These are phyloP conservation scores for Pichia rugopelliculosa DNA, from an alignment of 805 yeast species.

Conservation along the genomic window DNA sequence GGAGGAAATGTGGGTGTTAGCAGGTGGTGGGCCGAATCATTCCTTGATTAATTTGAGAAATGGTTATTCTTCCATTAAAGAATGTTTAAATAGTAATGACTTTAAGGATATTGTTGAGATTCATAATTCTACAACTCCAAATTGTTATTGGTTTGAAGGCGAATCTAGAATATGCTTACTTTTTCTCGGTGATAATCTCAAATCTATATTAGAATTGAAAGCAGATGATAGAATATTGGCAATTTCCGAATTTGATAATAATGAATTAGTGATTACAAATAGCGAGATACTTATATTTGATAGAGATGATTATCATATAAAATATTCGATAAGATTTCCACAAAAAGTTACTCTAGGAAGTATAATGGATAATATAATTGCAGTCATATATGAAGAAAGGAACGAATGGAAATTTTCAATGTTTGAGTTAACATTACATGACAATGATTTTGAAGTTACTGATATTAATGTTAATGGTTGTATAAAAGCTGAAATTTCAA, in stretches of 20 bases:
- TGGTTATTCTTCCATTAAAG: constrained; percentile 21
- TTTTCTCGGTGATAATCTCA: not conserved
- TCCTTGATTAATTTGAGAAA: constrained; percentile 20
- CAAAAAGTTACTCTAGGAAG: not conserved
- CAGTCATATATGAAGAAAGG: not conserved
- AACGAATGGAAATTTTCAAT: not conserved
- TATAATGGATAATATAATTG: not conserved
- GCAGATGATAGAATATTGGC: not conserved
- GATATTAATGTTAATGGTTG: not conserved
- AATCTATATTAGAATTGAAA: not conserved
- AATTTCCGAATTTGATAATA: not conserved
- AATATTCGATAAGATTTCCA: not conserved
- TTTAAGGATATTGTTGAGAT: not conserved
- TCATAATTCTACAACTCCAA: not conserved
- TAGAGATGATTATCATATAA: not conserved
- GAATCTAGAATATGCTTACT: not conserved
- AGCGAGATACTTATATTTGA: not conserved
- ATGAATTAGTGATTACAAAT: not conserved
- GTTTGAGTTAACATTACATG: not conserved
- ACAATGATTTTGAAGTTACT: not conserved
- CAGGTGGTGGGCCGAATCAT: constrained; percentile 20
- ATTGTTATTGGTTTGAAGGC: not conserved
- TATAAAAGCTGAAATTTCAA: not conserved
- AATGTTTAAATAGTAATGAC: not conserved
- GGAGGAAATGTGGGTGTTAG: constrained; percentile 27